Conservation (phyloP, 805 yeast species). For the Wickerhamiella slavikovae region DNA sequence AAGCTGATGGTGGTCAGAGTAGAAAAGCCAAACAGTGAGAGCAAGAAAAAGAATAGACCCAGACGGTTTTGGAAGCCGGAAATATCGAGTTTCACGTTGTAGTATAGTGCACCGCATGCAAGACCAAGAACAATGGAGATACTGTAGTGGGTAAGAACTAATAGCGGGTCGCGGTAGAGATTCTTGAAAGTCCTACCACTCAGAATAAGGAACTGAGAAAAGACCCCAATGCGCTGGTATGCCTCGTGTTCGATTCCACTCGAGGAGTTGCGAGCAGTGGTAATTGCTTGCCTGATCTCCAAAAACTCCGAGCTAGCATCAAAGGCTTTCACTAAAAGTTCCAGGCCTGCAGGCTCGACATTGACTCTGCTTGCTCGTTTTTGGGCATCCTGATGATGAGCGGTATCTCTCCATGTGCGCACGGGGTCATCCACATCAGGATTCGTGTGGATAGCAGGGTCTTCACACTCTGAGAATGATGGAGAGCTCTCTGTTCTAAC, state of each 20-base stretch:
- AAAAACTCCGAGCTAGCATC: slow-evolving; percentile 2
- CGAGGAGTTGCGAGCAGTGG: slow-evolving; percentile 4
- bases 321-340: slow-evolving; percentile 15
- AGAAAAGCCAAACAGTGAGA: slow-evolving; percentile 86
- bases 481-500: too few relatives aligned
- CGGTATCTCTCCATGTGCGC: slow-evolving; percentile 11
- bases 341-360: slow-evolving; percentile 12
- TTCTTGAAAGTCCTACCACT: slow-evolving; percentile 81
- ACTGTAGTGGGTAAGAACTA: slow-evolving; percentile 68
- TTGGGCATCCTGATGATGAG: slow-evolving; percentile 9
- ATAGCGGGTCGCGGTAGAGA: slow-evolving; percentile 75
- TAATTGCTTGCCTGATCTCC: slow-evolving; percentile 12
- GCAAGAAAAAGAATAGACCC: slow-evolving; percentile 77
- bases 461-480: too few relatives aligned
- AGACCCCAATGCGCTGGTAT: slow-evolving; percentile 33
- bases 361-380: slow-evolving; percentile 8
- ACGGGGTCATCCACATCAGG: slow-evolving; percentile 9
- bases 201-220: slow-evolving; percentile 48
- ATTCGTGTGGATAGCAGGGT: slow-evolving; percentile 8
- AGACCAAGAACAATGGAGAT: slow-evolving; percentile 58
- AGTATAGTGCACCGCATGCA: slow-evolving; percentile 74
- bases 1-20: slow-evolving; percentile 82
- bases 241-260: slow-evolving; percentile 4
- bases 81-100: slow-evolving; percentile 66
- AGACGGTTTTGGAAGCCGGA: slow-evolving; percentile 92